Conservation (phyloP, 140 eudicot genomes). For the Anethum foeniculum region DNA sequence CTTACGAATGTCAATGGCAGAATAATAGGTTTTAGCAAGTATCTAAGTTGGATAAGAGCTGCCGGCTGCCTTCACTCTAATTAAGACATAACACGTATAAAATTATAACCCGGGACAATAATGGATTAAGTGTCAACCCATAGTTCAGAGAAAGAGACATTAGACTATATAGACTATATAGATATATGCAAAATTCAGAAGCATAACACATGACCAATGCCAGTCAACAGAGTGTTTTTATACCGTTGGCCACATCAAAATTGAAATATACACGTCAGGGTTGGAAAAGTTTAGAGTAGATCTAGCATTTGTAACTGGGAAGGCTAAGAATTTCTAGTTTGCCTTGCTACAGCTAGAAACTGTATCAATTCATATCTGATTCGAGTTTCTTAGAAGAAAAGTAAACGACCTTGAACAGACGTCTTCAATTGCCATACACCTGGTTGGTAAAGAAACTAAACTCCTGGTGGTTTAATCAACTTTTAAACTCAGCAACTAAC, state of each 20-base stretch:
- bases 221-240: too few relatives aligned
- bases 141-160: background rate
- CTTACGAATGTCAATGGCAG: background rate
- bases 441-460: background rate
- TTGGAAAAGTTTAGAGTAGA: too few relatives aligned
- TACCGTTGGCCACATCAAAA: too few relatives aligned
- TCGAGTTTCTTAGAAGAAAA: too few relatives aligned
- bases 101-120: background rate
- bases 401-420: too few relatives aligned
- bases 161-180: too few relatives aligned
- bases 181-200: too few relatives aligned
- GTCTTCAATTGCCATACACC: background rate
- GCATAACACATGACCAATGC: too few relatives aligned
- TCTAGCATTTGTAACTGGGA: background rate
- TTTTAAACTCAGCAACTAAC: background rate
- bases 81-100: background rate
- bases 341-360: background rate
- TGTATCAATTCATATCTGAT: background rate
- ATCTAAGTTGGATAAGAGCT: background rate
- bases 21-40: background rate
- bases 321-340: background rate
- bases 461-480: background rate
- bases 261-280: too few relatives aligned
- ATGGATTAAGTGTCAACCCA: background rate
- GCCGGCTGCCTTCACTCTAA: background rate